A percentile compares a stretch with the other conserved stretches of the same genome.
These are phyloP conservation scores for Nannochloropsis oceanica DNA, from an alignment of 108 stramenopile species.

Conservation along the genomic window DNA sequence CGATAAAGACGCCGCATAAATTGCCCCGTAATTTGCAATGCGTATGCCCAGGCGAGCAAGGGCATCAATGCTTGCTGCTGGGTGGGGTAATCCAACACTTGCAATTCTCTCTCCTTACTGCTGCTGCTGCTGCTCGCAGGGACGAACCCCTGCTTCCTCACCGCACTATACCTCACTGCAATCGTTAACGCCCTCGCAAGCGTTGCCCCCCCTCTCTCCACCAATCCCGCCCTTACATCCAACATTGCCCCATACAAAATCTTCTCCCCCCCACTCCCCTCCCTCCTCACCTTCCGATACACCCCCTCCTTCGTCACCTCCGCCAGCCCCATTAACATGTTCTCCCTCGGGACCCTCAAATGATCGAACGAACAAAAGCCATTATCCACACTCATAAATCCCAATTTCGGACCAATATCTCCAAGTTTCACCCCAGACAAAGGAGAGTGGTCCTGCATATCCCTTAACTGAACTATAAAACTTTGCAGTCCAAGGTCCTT, in stretches of 20 bases:
- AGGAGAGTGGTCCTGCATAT: constrained; percentile 47
- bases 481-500: constrained; percentile 71
- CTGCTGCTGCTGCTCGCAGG: constrained; percentile 32
- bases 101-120: constrained; percentile 41
- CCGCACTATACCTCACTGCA: constrained; percentile 69
- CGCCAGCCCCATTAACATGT: constrained; percentile 56
- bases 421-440: constrained; percentile 75
- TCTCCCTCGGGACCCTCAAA: constrained; percentile 65
- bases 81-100: constrained; percentile 80
- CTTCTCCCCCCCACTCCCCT: neutral
- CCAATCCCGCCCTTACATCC: constrained; percentile 19
- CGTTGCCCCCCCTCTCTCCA: constrained; percentile 8
- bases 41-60: constrained; percentile 65
- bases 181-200: constrained; percentile 74
- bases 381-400: constrained; percentile 93
- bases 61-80: constrained; percentile 87
- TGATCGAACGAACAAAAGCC: constrained; percentile 67
- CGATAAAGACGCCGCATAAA: constrained; percentile 47
- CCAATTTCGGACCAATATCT: constrained; percentile 89
- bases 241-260: constrained; percentile 15
- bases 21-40: constrained; percentile 71
- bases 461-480: constrained; percentile 78
- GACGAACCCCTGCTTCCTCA: constrained; percentile 74
- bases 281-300: neutral
- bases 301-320: constrained; percentile 9